phyloP scores from a whole-genome alignment of 805 yeast species.

The Candida coquimbonensis region DNA sequence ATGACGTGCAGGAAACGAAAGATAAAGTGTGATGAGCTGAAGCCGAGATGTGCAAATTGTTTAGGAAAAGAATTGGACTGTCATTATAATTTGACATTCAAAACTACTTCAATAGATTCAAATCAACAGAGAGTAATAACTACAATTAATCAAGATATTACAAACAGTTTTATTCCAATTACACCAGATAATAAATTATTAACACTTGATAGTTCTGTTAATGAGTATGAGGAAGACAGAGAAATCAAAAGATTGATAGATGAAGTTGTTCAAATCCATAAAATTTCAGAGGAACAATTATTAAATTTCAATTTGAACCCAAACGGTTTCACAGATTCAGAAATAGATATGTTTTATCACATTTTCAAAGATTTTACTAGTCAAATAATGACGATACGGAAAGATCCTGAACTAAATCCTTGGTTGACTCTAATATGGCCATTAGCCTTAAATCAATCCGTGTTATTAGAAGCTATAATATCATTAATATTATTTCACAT shows the following conservation, averaged over 20 bases:
- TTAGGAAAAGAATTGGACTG: constrained; percentile 3
- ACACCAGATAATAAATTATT: neutral
- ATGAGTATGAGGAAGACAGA: neutral
- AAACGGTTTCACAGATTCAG: neutral
- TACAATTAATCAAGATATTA: neutral
- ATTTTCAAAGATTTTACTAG: neutral
- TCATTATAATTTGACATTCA: neutral
- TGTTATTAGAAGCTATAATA: neutral
- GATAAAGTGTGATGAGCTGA: constrained; percentile 21
- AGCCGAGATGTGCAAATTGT: constrained; percentile 18
- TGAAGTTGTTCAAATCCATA: neutral
- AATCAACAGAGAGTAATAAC: neutral
- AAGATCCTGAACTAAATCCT: neutral
- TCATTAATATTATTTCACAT: neutral
- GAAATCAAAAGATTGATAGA: neutral
- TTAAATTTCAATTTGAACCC: neutral
- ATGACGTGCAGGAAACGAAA: constrained; percentile 20
- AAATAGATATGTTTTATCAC: neutral
- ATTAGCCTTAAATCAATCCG: neutral
- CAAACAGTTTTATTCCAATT: neutral
- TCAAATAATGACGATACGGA: neutral
- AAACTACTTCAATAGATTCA: neutral
- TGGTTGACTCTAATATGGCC: neutral
- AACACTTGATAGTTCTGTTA: neutral
- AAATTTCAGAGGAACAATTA: neutral